Evolutionary conservation across 1,139 yeast genomes (phyloP).

Genomic region (Arxiozyma slooffiae): DNA sequence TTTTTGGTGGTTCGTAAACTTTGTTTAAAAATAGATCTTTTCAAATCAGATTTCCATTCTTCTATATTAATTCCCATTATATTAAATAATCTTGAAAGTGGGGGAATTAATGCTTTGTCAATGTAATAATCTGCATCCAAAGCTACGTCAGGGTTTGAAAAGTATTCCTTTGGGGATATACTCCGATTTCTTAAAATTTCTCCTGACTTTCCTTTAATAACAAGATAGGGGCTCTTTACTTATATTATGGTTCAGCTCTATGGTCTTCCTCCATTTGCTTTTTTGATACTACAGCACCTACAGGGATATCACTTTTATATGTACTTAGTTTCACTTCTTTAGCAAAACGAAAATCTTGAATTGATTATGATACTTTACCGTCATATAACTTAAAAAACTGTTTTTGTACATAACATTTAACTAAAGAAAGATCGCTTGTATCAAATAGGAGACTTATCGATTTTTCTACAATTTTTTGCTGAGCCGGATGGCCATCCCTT

Average conservation of each 20-base stretch:
- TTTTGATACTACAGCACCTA: slow-evolving; percentile 78
- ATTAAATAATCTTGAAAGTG: slow-evolving; percentile 73
- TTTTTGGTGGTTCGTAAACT: slow-evolving; percentile 6
- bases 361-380: slow-evolving; percentile 52
- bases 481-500: slow-evolving; percentile 91
- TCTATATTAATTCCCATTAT: slow-evolving; percentile 71
- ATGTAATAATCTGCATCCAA: slow-evolving; percentile 82
- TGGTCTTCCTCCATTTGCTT: slow-evolving; percentile 54
- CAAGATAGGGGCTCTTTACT: slow-evolving; percentile 85
- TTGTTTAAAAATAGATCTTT: slow-evolving; percentile 32
- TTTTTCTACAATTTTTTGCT: slow-evolving; percentile 69
- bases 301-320: slow-evolving; percentile 71
- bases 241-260: slow-evolving; percentile 74
- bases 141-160: slow-evolving; percentile 38
- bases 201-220: slow-evolving; percentile 56
- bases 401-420: slow-evolving; percentile 52
- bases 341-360: slow-evolving; percentile 85
- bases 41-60: slow-evolving; percentile 71
- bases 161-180: slow-evolving; percentile 64
- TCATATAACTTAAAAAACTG: slow-evolving; percentile 58
- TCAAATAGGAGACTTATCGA: slow-evolving; percentile 60
- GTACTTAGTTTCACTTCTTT: slow-evolving; percentile 80
- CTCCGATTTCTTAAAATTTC: slow-evolving; percentile 69
- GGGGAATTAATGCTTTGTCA: slow-evolving; percentile 74
- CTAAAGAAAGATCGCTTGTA: slow-evolving; percentile 57